Evolutionary conservation across 768 basidiomycete species (phyloP).

Genomic region (Asterophora lycoperdoides): DNA sequence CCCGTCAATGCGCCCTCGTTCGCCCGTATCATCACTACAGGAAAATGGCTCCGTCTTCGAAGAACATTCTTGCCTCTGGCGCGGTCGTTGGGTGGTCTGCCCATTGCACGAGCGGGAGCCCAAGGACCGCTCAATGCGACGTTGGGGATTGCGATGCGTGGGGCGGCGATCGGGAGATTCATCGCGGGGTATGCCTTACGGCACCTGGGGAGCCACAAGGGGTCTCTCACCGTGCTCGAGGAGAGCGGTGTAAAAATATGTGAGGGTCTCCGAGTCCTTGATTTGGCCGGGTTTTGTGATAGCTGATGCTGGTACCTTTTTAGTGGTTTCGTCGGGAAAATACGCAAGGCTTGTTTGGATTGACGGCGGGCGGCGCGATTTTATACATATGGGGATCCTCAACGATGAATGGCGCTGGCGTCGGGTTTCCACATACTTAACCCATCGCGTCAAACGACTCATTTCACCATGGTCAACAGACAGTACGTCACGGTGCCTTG

Average conservation of each 20-base stretch:
- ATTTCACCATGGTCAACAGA: too few species aligned
- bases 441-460: too few species aligned
- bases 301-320: not conserved
- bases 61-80: slow-evolving; percentile 1
- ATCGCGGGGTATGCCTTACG: slow-evolving; percentile 37
- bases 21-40: slow-evolving; percentile 5
- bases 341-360: slow-evolving; percentile 18
- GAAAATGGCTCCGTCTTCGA: slow-evolving; percentile 13
- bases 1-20: not conserved
- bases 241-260: slow-evolving; percentile 40
- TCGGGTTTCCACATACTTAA: too few species aligned
- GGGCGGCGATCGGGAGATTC: slow-evolving; percentile 36
- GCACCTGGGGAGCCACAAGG: slow-evolving; percentile 34
- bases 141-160: slow-evolving; percentile 19
- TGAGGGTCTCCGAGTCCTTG: too few species aligned
- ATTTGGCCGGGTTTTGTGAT: too few species aligned
- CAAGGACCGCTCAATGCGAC: slow-evolving; percentile 15
- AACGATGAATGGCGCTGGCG: slow-evolving; percentile 25
- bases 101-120: slow-evolving; percentile 6
- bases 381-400: slow-evolving; percentile 21
- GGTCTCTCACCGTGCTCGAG: slow-evolving; percentile 36
- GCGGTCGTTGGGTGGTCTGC: slow-evolving; percentile 12
- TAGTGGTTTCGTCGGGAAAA: slow-evolving; percentile 20
- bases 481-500: not conserved
- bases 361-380: slow-evolving; percentile 19